phyloP scores from a whole-genome alignment of 2,329 filamentous ascomycete species.

The Talaromyces atroroseus region DNA sequence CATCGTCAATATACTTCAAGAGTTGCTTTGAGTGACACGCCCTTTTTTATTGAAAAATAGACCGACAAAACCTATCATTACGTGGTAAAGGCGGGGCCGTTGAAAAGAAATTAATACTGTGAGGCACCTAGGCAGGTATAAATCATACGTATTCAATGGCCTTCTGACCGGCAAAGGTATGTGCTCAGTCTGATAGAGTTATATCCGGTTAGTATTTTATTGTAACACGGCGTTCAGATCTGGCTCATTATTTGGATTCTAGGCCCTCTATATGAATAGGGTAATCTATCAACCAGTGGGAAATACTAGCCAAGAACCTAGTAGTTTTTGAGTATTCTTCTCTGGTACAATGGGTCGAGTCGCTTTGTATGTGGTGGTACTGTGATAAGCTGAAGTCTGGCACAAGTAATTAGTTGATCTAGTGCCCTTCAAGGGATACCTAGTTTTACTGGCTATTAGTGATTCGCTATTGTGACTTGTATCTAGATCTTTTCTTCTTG shows the following conservation, averaged over 20 bases:
- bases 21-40: neutral
- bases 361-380: neutral
- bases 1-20: neutral
- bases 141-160: too few species aligned
- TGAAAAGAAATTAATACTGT: neutral
- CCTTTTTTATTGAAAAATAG: neutral
- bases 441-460: neutral
- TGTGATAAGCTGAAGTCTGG: neutral
- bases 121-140: neutral
- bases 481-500: neutral
- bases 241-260: neutral
- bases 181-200: neutral
- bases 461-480: neutral
- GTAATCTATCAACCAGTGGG: neutral
- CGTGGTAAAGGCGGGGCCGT: neutral
- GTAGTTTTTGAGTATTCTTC: neutral
- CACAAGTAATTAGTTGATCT: neutral
- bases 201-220: neutral
- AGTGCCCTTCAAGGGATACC: neutral
- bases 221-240: neutral
- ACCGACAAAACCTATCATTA: neutral
- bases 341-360: neutral
- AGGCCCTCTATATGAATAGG: neutral
- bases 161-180: neutral
- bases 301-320: neutral